Base-by-base conservation (phyloP, 2,329 filamentous ascomycete genomes). In the Colletotrichum cordylinicola region DNA sequence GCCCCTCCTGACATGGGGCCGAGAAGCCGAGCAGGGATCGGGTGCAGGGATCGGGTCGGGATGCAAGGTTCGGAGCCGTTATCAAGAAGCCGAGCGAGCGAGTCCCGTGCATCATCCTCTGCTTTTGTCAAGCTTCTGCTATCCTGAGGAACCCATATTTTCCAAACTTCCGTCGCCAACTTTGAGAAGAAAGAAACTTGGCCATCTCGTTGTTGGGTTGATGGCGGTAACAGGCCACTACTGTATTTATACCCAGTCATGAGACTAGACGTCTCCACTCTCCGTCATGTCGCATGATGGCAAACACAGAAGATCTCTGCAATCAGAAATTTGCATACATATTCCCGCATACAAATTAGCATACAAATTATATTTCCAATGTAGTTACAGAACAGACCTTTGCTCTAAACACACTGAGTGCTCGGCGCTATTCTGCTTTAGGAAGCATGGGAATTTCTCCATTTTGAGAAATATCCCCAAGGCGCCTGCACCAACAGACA, bases 1-100 rank as follows among this genome's bases (percentile, higher is more conserved):
- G 29, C n/a, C 29, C 58, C 27, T 33, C 18, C 29, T 31, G 16
- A 61, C 48, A 35, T 37, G 35, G 62, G 61, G 16, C 37, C n/a
- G 4, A 48, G 37, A 43, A 66, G 62, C 37, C 15, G 35, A 18
- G n/a, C 62, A 66, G 39, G 62, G 62, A 21, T 66, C 62, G 62
- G 62, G 24, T 48, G 27, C 39, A 66, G 62, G 62, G 62, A 52
- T 66, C 62, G 62, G 62, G 35, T 66, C 39, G 62, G 60, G 15
- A 58, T 29, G 18, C 39, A 48, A 33, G 31, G 31, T 12, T 33
- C 31, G n/a, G 43, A 12, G n/a, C 43, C n/a, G 43, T 13, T 48
- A 2, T 48, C n/a, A 48, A 13, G 43, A 48, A 48, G 43, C n/a
- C 43, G 43, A 52, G n/a, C n/a, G 6, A 52, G 39, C 39, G 5